Conservation (phyloP, 2,329 filamentous ascomycete species). For the Stromatinia cepivora region DNA sequence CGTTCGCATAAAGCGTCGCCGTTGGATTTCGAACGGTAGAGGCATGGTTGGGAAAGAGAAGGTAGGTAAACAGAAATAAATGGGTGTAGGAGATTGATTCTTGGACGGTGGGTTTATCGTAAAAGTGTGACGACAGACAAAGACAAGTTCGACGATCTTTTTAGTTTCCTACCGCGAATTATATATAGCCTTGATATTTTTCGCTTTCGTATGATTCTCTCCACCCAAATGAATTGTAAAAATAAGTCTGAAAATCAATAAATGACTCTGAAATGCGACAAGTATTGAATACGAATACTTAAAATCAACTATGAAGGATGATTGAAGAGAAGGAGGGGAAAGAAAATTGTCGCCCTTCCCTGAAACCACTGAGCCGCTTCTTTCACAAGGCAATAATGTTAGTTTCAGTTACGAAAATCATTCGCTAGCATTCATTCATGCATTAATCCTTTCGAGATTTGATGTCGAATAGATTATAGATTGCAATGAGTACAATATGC, state of each 20-base stretch:
- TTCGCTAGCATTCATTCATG: conserved; percentile 7
- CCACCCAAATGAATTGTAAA: not conserved
- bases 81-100: not conserved
- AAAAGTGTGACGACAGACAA: conserved; percentile 21
- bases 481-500: not conserved
- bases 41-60: conserved; percentile 47
- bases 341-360: not conserved
- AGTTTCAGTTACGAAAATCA: conserved; percentile 16
- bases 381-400: not conserved
- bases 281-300: not conserved
- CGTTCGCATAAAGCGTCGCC: conserved; percentile 62
- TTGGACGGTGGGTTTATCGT: conserved; percentile 6
- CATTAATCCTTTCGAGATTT: conserved; percentile 1
- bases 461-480: not conserved
- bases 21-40: conserved; percentile 52
- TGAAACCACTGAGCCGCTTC: conserved; percentile 10
- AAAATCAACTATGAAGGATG: not conserved
- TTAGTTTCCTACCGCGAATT: not conserved
- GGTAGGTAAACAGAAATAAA: conserved; percentile 2
- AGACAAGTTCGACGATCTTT: conserved; percentile 15
- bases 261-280: not conserved
- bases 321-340: not conserved
- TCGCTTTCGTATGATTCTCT: not conserved
- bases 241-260: not conserved
- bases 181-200: not conserved